Evolutionary conservation across 371 early-diverging fungal species (phyloP), one percentile per base, ranked within the genome.

Genomic region (Batkoa obscura): DNA sequence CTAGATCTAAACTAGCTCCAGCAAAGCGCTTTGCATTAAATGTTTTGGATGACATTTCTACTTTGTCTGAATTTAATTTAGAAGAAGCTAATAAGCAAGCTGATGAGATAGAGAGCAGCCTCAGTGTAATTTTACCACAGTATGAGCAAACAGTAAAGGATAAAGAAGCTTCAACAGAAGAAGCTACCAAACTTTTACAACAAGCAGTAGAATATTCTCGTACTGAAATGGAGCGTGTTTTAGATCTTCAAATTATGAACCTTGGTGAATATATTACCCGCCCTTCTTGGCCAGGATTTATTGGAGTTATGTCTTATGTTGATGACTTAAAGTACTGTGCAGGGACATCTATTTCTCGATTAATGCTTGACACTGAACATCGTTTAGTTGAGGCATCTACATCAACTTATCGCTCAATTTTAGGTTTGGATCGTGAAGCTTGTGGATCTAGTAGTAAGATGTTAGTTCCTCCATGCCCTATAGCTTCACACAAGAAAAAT

Each of bases 1-100:
- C 86, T 55, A 85, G 84, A 61, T 88, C 91, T 56, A 97, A 97
- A 69, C 72, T 95, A 17, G 79, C 85, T 0, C 98, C 98, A 0
- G 94, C 92, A 43, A 89, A 91, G 69, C 75, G 81, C 59, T 97
- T 88, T 60, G 71, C 93, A 12, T 71, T 74, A 59, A 87, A 91
- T 62, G 70, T 93, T 32, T 67, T 91, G 51, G 63, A 60, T 53
- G 91, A 91, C 57, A 68, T 84, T 48, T 62, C 66, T 23, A 57
- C 70, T 6, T 62, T 84, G 23, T 65, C 77, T 4, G 72, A 75
- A 54, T 65, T 71, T 34, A 84, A 80, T 62, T 63, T 63, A 30
- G 61, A 66, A 15, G 66, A 68, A 46, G 73, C 78, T 2, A n/a
- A 55, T 6, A 3, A 38, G 2, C 6, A 55, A 33, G 59, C 62